These are phyloP conservation scores for Phytopythium cucurbitacearum DNA, from an alignment of 352 stramenopile genomes.

Conservation along the genomic window DNA sequence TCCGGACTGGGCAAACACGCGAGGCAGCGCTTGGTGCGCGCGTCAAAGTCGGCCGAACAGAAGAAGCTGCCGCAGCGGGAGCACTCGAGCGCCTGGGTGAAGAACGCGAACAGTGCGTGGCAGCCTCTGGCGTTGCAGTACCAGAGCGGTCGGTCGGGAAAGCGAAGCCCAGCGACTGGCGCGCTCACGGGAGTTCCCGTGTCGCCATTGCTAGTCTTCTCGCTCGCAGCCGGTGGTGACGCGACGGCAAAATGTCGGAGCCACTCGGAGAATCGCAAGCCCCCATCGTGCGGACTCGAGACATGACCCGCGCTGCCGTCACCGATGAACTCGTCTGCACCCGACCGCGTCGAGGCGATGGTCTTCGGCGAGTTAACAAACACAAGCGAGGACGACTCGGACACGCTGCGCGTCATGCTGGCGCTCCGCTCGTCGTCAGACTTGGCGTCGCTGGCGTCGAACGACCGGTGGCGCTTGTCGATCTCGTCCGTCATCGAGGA, in stretches of 20 bases:
- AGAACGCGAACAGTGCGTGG: conserved; percentile 65
- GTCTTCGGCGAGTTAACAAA: conserved; percentile 34
- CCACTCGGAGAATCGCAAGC: neutral
- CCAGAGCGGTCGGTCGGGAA: conserved; percentile 60
- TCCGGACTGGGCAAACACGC: conserved; percentile 9
- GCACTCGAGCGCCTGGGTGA: conserved; percentile 49
- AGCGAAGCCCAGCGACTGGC: conserved; percentile 25
- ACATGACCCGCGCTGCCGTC: too few species aligned
- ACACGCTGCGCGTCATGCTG: conserved; percentile 28
- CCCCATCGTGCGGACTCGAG: too few species aligned
- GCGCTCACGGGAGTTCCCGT: conserved; percentile 2
- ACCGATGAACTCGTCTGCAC: too few species aligned
- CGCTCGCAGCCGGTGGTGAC: neutral
- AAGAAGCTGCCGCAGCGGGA: conserved; percentile 46
- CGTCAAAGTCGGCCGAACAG: conserved; percentile 45
- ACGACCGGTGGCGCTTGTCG: neutral
- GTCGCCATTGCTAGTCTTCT: neutral
- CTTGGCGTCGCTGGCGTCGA: neutral
- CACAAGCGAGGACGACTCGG: conserved; percentile 44
- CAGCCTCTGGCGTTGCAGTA: conserved; percentile 66
- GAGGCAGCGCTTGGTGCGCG: conserved; percentile 31
- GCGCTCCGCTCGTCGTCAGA: neutral
- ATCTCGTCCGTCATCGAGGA: conserved; percentile 3
- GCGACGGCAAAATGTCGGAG: neutral
- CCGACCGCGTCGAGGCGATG: conserved; percentile 15